Evolutionary conservation across 1,139 yeast species (phyloP).

Genomic region (Dujonia santamariae): DNA sequence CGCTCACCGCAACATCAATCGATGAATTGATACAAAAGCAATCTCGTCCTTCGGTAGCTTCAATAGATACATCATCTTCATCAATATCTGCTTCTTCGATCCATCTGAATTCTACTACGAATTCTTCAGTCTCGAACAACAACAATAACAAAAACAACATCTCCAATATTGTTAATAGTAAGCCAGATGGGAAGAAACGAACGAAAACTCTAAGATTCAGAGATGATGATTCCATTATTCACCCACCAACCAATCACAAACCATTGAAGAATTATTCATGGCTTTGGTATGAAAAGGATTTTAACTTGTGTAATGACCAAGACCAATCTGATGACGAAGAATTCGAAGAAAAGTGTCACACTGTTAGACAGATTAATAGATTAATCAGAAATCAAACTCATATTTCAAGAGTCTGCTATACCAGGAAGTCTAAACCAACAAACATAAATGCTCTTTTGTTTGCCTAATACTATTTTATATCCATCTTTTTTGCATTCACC

Average conservation of each 20-base stretch:
- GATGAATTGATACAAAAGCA: constrained; percentile 1
- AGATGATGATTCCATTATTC: constrained; percentile 19
- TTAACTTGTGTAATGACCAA: constrained; percentile 23
- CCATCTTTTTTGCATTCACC: no score
- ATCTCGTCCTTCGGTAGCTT: constrained; percentile 13
- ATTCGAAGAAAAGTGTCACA: constrained; percentile 15
- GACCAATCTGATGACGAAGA: constrained; percentile 24
- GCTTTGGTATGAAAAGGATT: constrained; percentile 39
- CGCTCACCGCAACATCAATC: background rate
- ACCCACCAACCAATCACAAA: constrained; percentile 2
- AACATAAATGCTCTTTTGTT: constrained; percentile 31
- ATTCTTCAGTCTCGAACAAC: constrained; percentile 9
- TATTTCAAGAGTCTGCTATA: constrained; percentile 28
- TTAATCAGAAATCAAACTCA: constrained; percentile 16
- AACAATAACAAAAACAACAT: background rate
- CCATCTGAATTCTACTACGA: constrained; percentile 13
- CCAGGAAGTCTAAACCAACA: constrained; percentile 20
- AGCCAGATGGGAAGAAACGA: constrained; percentile 3
- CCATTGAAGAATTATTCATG: constrained; percentile 21
- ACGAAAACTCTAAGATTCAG: constrained; percentile 12
- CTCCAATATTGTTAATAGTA: no score
- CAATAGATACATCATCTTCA: constrained; percentile 13
- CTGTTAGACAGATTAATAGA: constrained; percentile 25
- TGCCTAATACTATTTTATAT: no score
- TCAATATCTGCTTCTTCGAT: constrained; percentile 12